A percentile compares a stretch with the other conserved stretches of the same genome.
Conservation (phyloP, 441 rosid genomes). For the Dalechampia spathulata region DNA sequence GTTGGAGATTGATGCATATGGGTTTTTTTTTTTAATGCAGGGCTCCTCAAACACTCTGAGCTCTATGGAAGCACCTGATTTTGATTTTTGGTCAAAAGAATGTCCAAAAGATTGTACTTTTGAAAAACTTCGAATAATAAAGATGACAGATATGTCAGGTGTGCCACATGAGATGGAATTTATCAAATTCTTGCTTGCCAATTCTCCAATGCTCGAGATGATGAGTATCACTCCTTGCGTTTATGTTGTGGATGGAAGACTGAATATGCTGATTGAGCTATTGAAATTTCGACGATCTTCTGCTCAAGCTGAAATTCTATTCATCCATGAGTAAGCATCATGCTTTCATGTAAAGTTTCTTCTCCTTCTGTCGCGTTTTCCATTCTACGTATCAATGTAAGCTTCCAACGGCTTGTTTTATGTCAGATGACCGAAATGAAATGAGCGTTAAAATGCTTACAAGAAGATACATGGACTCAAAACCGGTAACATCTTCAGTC, state of each 20-base stretch:
- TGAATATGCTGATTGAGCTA: conserved; percentile 63
- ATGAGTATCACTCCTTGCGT: conserved; percentile 49
- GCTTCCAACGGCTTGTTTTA: conserved; percentile 1
- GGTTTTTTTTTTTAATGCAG: conserved; percentile 21
- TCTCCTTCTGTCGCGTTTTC: not conserved
- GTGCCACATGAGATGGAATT: conserved; percentile 72
- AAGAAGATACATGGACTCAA: not conserved
- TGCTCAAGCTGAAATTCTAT: conserved; percentile 54
- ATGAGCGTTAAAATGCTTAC: not conserved
- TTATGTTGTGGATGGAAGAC: conserved; percentile 38
- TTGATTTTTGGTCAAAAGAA: conserved; percentile 49
- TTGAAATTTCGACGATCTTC: conserved; percentile 71
- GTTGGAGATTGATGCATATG: not conserved
- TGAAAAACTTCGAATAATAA: conserved; percentile 46
- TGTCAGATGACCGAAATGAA: not conserved
- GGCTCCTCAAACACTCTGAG: conserved; percentile 53
- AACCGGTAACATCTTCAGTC: not conserved
- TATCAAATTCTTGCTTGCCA: conserved; percentile 62
- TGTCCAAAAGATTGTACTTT: conserved; percentile 45
- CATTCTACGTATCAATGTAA: not conserved
- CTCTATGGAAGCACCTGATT: conserved; percentile 44
- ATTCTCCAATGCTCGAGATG: conserved; percentile 56
- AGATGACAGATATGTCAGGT: conserved; percentile 62
- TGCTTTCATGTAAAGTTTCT: conserved; percentile 3
- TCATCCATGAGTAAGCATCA: conserved; percentile 40